Base-by-base conservation (phyloP, 176 grass and related monocot species). In the Oryza glaberrima region DNA sequence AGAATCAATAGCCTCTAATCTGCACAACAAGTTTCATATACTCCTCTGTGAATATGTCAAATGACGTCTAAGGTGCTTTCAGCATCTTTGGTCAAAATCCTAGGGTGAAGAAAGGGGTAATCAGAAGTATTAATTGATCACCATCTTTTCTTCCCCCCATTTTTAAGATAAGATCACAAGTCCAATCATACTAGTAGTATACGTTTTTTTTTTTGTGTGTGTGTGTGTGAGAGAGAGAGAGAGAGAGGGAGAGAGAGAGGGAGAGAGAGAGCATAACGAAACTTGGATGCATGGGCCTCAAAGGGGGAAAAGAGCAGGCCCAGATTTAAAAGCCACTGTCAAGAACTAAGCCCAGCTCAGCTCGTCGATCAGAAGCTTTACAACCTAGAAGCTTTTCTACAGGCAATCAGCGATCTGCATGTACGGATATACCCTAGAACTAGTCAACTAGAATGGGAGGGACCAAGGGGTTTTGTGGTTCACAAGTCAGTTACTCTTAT, bases 151-250 rank as follows among this genome's bases (percentile, higher is more conserved):
- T 23, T 46, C 20, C 69, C 20, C 4, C 20, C 7, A 34, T 34
- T 67, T 79, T 67, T 17, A 23, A 32, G 63, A 79, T 79, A 67
- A 48, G 43, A 67, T 67, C 9, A 28, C 22, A 9, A 48, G 15
- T 79, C 77, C 61, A 34, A 67, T 79, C 77, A 67, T 67, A 48
- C 25, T 48, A 79, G 63, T 4, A 15, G 23, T 11, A 65, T 41
- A 79, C 8, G 77, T 66, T 46, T 19, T 15, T 11, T 22, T 22
- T 22, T 22, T 22, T 22, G 22, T 22, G 22, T 22, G 22, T 22
- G 22, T 22, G 35, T 5, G 35, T 5, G 35, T 5, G 35, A 0
- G 35, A 0, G 35, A 0, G 35, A 1, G 43, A 2, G 9, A 2
- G 9, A 44, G 43, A 41, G 9, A 44, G 43, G 6, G 23, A 46